phyloP scores from a whole-genome alignment of 345 rosid species.

The Excoecaria agallocha region DNA sequence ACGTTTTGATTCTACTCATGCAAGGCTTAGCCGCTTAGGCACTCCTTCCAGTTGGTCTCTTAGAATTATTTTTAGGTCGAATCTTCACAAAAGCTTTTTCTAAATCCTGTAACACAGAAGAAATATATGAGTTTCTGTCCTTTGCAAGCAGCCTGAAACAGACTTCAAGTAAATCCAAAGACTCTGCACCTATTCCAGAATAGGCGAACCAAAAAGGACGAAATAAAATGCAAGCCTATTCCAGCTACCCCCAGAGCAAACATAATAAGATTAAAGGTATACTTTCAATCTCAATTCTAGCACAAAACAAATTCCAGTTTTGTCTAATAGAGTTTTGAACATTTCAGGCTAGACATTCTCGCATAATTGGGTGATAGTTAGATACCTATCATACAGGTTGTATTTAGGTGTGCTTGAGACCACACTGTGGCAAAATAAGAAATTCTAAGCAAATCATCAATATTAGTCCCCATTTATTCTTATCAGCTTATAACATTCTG shows the following conservation, averaged over 20 bases:
- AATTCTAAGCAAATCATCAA: background rate
- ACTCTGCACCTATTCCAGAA: background rate
- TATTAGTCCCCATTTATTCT: background rate
- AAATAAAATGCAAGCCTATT: background rate
- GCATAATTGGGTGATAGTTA: background rate
- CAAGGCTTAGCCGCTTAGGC: conserved; percentile 1
- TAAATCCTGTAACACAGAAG: conserved; percentile 38
- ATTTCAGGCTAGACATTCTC: too few relatives aligned
- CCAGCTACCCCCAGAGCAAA: background rate
- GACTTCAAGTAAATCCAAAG: background rate
- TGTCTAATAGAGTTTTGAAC: background rate
- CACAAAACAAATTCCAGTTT: background rate
- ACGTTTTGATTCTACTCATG: conserved; percentile 4
- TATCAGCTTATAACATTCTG: background rate
- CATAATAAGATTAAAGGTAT: background rate
- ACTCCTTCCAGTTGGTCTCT: conserved; percentile 26
- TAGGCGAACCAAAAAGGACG: background rate
- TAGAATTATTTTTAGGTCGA: conserved; percentile 61
- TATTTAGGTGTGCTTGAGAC: background rate
- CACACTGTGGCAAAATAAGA: background rate
- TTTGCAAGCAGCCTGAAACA: background rate
- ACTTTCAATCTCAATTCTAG: background rate
- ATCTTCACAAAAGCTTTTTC: conserved; percentile 49
- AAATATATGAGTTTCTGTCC: background rate
- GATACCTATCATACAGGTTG: background rate